Conservation (phyloP, 768 basidiomycete genomes). For the Guyanaporus albipodus region DNA sequence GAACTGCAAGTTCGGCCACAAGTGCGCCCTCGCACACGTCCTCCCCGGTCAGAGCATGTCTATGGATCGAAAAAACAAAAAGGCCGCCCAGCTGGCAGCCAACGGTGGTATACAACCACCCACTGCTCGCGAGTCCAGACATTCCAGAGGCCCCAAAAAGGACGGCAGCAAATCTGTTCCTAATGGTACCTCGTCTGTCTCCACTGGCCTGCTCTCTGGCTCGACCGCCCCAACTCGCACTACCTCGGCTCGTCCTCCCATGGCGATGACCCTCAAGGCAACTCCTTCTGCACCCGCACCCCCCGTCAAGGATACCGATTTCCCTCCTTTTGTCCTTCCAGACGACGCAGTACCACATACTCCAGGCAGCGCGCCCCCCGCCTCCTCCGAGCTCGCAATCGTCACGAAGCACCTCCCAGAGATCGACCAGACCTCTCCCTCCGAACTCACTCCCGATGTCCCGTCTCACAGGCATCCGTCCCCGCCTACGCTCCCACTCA, state of each 20-base stretch:
- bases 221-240: constrained; percentile 66
- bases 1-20: constrained; percentile 73
- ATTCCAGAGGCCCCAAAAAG: constrained; percentile 36
- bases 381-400: not conserved
- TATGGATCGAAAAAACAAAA: constrained; percentile 98
- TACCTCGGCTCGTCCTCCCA: constrained; percentile 50
- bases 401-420: constrained; percentile 8
- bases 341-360: constrained; percentile 46
- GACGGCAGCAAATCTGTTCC: constrained; percentile 28
- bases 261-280: constrained; percentile 66
- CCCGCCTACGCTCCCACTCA: constrained; percentile 52
- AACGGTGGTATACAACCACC: constrained; percentile 37
- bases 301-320: constrained; percentile 70
- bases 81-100: constrained; percentile 71
- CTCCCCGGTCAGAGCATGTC: constrained; percentile 91
- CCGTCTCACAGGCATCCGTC: constrained; percentile 27
- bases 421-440: constrained; percentile 1
- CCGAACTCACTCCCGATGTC: constrained; percentile 9
- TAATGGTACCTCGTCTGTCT: constrained; percentile 10
- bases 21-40: constrained; percentile 93
- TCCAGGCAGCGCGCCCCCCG: not conserved
- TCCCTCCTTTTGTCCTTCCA: constrained; percentile 62
- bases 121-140: constrained; percentile 28
- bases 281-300: constrained; percentile 78
- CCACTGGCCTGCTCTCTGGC: constrained; percentile 38